These are phyloP conservation scores for Persicaria tinctoria DNA, from an alignment of 148 eudicot species.

Conservation along the genomic window DNA sequence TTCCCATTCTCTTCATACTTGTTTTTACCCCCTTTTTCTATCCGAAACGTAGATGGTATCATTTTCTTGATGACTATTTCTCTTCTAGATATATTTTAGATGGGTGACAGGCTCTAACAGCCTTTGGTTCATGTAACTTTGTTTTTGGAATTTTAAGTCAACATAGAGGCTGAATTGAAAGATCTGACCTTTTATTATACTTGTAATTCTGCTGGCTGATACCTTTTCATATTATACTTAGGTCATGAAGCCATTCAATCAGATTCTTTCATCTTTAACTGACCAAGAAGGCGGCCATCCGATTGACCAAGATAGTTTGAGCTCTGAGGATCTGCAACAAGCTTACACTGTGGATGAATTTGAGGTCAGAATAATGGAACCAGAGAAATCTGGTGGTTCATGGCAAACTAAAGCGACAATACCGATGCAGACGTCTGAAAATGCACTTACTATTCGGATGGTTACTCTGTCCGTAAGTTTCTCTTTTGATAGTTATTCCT, in stretches of 20 bases:
- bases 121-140: not conserved
- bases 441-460: constrained; percentile 88
- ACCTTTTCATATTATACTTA: constrained; percentile 18
- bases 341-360: constrained; percentile 79
- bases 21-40: not conserved
- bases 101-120: not conserved
- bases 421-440: constrained; percentile 94
- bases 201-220: not conserved
- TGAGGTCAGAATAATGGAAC: constrained; percentile 88
- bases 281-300: constrained; percentile 93
- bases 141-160: not conserved
- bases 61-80: not conserved
- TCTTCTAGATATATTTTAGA: not conserved
- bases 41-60: not conserved
- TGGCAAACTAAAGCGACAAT: constrained; percentile 92
- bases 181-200: not conserved
- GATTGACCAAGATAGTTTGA: constrained; percentile 63
- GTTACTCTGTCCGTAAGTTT: constrained; percentile 64
- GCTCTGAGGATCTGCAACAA: constrained; percentile 52
- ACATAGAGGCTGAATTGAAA: not conserved
- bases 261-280: constrained; percentile 77
- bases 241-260: constrained; percentile 88
- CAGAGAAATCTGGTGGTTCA: constrained; percentile 81
- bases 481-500: not conserved
- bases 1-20: constrained; percentile 4